Base-by-base conservation (phyloP, 2,329 filamentous ascomycete genomes). In the Metarhizium anisopliae region DNA sequence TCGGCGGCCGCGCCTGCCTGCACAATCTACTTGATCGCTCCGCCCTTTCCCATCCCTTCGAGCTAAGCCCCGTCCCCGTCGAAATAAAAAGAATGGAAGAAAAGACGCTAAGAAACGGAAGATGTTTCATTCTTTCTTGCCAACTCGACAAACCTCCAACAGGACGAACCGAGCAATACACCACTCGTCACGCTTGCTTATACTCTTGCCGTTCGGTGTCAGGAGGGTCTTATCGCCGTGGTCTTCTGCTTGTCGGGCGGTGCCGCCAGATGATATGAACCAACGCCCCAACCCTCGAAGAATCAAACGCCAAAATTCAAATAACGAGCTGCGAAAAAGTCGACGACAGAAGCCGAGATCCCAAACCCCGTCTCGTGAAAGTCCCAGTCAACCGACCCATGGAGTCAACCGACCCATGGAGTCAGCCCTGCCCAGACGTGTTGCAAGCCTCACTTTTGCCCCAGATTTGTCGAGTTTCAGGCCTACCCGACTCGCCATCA, bases 1-100 rank as follows among this genome's bases (percentile, higher is more conserved):
- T 35, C n/a, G 16, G 47, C 53, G 50, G 53, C 25, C 45, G 53
- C 53, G n/a, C 53, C 53, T 55, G n/a, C 45, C 45, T 30, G 45
- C 43, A 47, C 43, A 47, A 47, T 47, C 43, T 47, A 13, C 10
- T 49, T 30, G 20, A 49, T 25, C 25, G 25, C 11, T 30, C 45
- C 25, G 45, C 45, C 25, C 18, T 11, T 30, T 49, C 18, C 42
- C 6, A 6, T 20, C 42, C 16, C 18, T 25, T 25, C 42, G 42
- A 35, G 18, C 18, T 18, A 16, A 45, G 42, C 42, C n/a, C 7
- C 16, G 2, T 45, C n/a, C 18, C n/a, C 16, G 5, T 20, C 16
- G 42, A 16, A 45, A 45, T 3, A 16, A 40, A 16, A 40, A 35
- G 40, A 42, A 18, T 30, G 13, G 1, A 30, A 30, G 25, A 30